Evolutionary conservation across 352 stramenopile species (phyloP).

Genomic region (Thalassiosira tumida): DNA sequence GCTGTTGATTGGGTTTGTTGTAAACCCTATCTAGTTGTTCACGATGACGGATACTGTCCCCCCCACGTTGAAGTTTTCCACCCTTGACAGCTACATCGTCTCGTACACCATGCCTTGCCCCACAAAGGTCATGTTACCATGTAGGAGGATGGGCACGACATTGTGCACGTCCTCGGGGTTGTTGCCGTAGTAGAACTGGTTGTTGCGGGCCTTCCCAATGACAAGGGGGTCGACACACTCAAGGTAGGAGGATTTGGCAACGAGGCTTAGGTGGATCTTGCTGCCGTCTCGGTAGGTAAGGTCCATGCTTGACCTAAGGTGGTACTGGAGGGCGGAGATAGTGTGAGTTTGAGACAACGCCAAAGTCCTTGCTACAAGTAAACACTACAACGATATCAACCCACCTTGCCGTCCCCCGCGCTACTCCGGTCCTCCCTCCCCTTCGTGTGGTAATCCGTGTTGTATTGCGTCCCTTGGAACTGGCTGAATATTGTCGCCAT

Average conservation of each 20-base stretch:
- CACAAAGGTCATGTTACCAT: slow-evolving; percentile 98
- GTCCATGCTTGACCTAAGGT: slow-evolving; percentile 97
- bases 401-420: slow-evolving; percentile 95
- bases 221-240: slow-evolving; percentile 99
- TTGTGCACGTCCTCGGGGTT: slow-evolving; percentile 92
- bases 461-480: slow-evolving; percentile 94
- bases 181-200: slow-evolving; percentile 96
- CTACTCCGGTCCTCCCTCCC: slow-evolving; percentile 92
- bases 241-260: slow-evolving; percentile 99
- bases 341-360: slow-evolving; percentile 11
- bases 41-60: slow-evolving; percentile 99
- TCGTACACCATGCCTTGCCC: slow-evolving; percentile 98
- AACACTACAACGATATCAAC: slow-evolving; percentile 28
- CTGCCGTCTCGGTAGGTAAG: slow-evolving; percentile 95
- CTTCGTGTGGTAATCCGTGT: slow-evolving; percentile 93
- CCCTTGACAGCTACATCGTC: slow-evolving; percentile 96
- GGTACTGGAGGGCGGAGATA: slow-evolving; percentile 90
- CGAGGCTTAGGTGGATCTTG: slow-evolving; percentile 95
- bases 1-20: slow-evolving; percentile 97
- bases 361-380: not conserved
- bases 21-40: slow-evolving; percentile 99
- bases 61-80: slow-evolving; percentile 96
- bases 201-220: slow-evolving; percentile 95
- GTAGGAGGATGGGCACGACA: slow-evolving; percentile 97
- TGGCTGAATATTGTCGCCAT: slow-evolving; percentile 98